Evolutionary conservation across 176 grass and related monocot species (phyloP), one percentile per base, ranked within the genome.

Genomic region (Hyparrhenia diplandra): DNA sequence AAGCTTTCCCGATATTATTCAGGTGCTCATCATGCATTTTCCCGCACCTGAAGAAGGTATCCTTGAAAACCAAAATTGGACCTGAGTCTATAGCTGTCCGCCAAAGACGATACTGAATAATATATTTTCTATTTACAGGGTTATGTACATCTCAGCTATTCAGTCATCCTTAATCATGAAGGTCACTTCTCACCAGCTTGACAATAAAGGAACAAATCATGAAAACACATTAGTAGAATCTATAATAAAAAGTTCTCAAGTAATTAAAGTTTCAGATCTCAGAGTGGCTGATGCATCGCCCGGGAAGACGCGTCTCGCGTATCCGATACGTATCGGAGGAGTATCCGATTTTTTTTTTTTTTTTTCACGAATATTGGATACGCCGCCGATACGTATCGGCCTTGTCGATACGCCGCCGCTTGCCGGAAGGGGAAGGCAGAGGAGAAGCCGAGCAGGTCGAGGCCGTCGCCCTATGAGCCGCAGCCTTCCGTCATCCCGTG

Each of bases 11-110:
- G 74, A 87, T 87, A 57, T 86, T 90, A 57, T 84, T 73, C 13
- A 71, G 81, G 43, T 88, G 85, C 47, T 94, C 90, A 47, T 87
- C 85, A 64, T 78, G 71, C 12, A 88, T 77, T 64, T 83, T 82
- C 85, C 25, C 67, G 5, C 21, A 90, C 9, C 47, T 77, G 47
- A 45, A 42, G 62, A 79, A 83, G 67, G 49, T 88, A 77, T 59
- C 83, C 82, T 41, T 83, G 47, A 30, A 80, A 86, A 68, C 77
- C 67, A 67, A 90, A 79, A 71, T 31, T 24, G 20, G 13, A 73
- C 54, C 23, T 27, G 18, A 60, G 47, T 70, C 5, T 21, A 63
- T 52, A n/a, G 10, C 51, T 21, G 30, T 69, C 82, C 28, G 9
- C n/a, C 14, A 13, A 35, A 75, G 47, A 84, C 62, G 3, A 46